phyloP scores from a whole-genome alignment of 768 basidiomycete species.

The Crassisporium funariophilum region DNA sequence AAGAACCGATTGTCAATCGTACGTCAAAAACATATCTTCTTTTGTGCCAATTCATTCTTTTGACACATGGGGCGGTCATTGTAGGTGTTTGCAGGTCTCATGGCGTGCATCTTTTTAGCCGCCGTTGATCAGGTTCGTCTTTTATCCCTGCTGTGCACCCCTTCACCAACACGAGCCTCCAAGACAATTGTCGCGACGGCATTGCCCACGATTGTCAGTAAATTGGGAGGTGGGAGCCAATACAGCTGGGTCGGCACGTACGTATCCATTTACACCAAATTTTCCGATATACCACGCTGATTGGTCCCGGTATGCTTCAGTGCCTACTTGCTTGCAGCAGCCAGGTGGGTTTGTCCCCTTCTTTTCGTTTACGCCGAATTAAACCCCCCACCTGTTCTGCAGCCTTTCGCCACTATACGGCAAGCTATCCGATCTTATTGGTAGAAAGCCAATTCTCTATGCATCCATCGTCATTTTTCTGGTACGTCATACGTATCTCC shows the following conservation, averaged over 20 bases:
- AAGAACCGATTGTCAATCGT: constrained; percentile 53
- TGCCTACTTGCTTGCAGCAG: constrained; percentile 73
- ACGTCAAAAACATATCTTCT: constrained; percentile 14
- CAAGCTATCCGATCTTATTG: constrained; percentile 65
- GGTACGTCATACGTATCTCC: constrained; percentile 35
- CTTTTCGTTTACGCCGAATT: not conserved
- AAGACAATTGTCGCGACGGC: constrained; percentile 75
- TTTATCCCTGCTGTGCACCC: not conserved
- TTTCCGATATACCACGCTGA: not conserved
- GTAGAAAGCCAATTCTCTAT: constrained; percentile 71
- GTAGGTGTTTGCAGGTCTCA: constrained; percentile 50
- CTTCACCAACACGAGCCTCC: not conserved
- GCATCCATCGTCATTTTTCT: constrained; percentile 67
- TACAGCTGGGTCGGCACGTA: constrained; percentile 80
- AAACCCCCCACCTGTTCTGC: constrained; percentile 6
- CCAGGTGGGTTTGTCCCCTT: constrained; percentile 33
- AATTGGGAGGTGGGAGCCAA: constrained; percentile 60
- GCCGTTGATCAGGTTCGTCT: constrained; percentile 60
- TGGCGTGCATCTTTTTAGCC: constrained; percentile 49
- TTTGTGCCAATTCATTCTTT: not conserved
- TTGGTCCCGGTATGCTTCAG: constrained; percentile 35
- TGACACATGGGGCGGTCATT: constrained; percentile 1
- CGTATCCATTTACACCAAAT: constrained; percentile 10
- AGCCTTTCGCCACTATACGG: constrained; percentile 75
- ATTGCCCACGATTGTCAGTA: constrained; percentile 70